Evolutionary conservation across 306 rosid genomes (phyloP).

Genomic region (Prunus mume): DNA sequence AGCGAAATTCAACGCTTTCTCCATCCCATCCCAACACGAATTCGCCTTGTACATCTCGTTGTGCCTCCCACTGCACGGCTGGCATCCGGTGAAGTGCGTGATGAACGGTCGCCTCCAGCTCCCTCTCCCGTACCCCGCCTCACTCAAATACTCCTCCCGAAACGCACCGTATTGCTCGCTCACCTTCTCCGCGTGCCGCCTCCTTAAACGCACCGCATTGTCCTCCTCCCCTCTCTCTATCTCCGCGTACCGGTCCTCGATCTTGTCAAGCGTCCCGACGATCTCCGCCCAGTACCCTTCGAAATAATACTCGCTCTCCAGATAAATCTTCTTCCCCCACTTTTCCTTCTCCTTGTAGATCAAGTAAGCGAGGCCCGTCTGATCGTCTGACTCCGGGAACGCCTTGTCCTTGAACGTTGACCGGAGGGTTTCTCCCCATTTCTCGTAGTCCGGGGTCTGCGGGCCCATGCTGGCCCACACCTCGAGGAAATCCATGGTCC

Average conservation of each 20-base stretch:
- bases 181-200: slow-evolving; percentile 75
- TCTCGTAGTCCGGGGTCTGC: slow-evolving; percentile 53
- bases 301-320: slow-evolving; percentile 64
- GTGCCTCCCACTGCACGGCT: slow-evolving; percentile 83
- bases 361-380: slow-evolving; percentile 80
- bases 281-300: slow-evolving; percentile 84
- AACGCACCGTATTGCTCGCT: slow-evolving; percentile 52
- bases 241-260: slow-evolving; percentile 32
- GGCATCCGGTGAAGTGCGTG: slow-evolving; percentile 89
- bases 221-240: slow-evolving; percentile 33
- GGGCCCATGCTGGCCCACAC: slow-evolving; percentile 93
- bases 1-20: slow-evolving; percentile 63
- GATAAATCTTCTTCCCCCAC: slow-evolving; percentile 70
- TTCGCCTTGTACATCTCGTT: slow-evolving; percentile 51
- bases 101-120: slow-evolving; percentile 74
- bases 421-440: slow-evolving; percentile 60
- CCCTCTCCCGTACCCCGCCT: slow-evolving; percentile 34
- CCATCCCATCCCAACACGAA: slow-evolving; percentile 78
- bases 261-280: slow-evolving; percentile 36
- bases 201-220: slow-evolving; percentile 36
- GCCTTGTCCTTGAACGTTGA: slow-evolving; percentile 66
- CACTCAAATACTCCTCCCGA: slow-evolving; percentile 48
- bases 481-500: slow-evolving; percentile 79
- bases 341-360: slow-evolving; percentile 47
- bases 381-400: slow-evolving; percentile 88